phyloP scores from a whole-genome alignment of 345 rosid genomes.

The Eucalyptus pauciflora region DNA sequence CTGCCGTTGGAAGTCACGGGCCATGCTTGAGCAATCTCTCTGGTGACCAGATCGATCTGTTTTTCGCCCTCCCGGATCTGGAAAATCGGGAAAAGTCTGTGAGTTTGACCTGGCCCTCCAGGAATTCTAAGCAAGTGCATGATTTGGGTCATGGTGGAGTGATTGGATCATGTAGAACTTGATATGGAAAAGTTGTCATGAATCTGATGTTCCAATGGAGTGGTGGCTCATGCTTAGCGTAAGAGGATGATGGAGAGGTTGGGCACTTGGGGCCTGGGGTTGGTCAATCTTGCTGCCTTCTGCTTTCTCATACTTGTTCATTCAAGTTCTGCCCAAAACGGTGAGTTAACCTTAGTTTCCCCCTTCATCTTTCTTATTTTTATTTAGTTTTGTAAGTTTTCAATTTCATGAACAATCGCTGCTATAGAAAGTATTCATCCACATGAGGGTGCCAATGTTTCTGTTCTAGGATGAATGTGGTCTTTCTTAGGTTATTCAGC shows the following conservation, averaged over 20 bases:
- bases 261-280: slow-evolving; percentile 5
- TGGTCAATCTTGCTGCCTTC: not conserved
- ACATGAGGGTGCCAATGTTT: not conserved
- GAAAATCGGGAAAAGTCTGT: not conserved
- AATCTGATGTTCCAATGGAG: slow-evolving; percentile 17
- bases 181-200: not conserved
- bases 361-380: not conserved
- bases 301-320: slow-evolving; percentile 16
- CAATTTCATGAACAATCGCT: not conserved
- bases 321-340: slow-evolving; percentile 27
- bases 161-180: not conserved
- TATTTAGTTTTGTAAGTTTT: not conserved
- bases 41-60: not conserved
- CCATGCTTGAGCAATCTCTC: not conserved
- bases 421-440: not conserved
- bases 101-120: not conserved
- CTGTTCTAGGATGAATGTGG: not conserved
- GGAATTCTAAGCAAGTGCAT: not conserved
- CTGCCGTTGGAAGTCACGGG: not conserved
- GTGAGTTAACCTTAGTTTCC: not conserved
- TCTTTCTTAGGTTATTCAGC: not conserved
- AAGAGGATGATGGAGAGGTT: slow-evolving; percentile 30
- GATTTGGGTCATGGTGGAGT: not conserved
- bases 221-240: slow-evolving; percentile 10
- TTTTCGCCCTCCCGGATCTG: not conserved